Base-by-base conservation (phyloP, 352 stramenopile species). In the Globisporangium emineosum region DNA sequence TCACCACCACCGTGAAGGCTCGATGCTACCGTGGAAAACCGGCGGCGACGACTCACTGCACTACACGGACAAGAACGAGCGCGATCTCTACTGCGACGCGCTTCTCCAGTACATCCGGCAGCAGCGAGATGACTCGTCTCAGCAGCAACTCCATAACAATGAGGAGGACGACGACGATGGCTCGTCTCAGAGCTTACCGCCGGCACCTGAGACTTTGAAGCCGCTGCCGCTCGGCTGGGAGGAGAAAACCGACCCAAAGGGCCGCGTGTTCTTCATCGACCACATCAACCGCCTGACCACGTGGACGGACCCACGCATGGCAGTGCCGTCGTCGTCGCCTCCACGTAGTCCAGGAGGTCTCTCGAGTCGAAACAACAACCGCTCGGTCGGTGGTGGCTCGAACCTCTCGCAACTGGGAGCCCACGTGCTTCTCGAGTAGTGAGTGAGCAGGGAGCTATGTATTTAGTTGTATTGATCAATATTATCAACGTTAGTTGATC, bases 221-320 rank as follows among this genome's bases (percentile, higher is more conserved):
- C 65, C 71, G n/a, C 61, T 93, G 27, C 85, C 85, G 2, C 60
- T 79, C 0, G 85, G 85, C 0, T 93, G 85, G 85, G 83, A 91
- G 32, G 75, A 88, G 61, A 90, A 89, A 60, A 71, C 45, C 5
- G 85, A 93, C 25, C 64, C 68, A 25, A 91, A 93, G 57, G 85
- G 83, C 29, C 73, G 85, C 45, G 62, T 71, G 12, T 92, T 90
- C 64, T 93, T 78, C 63, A 77, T 93, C 57, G 85, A 91, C 59
- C 85, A 93, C 68, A 80, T 89, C 66, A 88, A 87, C 58, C 77
- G 81, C 25, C 60, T 80, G 54, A 93, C 83, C 3, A 93, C 85
- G 15, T 91, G 85, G 85, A 73, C 70, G 1, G 82, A 91, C 51
- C 82, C 82, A 1, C 73, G 82, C 3, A 7, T 43, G 49, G 17